Conservation (phyloP, 352 stramenopile species). For the Hyaloperonospora brassicae region DNA sequence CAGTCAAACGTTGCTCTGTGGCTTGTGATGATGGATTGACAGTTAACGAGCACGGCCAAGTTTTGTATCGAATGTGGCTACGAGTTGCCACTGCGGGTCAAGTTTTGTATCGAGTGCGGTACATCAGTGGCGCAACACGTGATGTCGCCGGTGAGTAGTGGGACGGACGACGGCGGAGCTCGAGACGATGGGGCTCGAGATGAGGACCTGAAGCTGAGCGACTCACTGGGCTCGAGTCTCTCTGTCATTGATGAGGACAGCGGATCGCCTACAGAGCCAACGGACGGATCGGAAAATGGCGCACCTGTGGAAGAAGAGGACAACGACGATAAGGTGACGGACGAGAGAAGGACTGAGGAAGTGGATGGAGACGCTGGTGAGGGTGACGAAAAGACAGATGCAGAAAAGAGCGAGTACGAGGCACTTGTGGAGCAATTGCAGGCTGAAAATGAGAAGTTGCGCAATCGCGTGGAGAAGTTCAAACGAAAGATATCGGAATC, state of each 20-base stretch:
- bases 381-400: conserved; percentile 18
- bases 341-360: conserved; percentile 20
- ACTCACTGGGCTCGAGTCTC: conserved; percentile 38
- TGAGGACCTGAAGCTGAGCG: conserved; percentile 20
- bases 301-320: conserved; percentile 29
- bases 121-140: conserved; percentile 52
- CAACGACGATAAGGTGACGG: conserved; percentile 28
- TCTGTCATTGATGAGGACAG: conserved; percentile 72
- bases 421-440: conserved; percentile 46
- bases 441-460: conserved; percentile 72
- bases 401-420: conserved; percentile 27
- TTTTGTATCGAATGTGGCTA: conserved; percentile 84
- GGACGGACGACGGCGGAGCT: conserved; percentile 16
- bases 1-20: not conserved
- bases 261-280: conserved; percentile 42
- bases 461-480: conserved; percentile 62
- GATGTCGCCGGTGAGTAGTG: conserved; percentile 36
- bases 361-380: conserved; percentile 24
- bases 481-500: conserved; percentile 56
- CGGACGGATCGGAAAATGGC: conserved; percentile 55
- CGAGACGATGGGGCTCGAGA: too few species aligned
- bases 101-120: conserved; percentile 84
- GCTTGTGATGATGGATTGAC: conserved; percentile 10
- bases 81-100: conserved; percentile 63
- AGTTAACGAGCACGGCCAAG: conserved; percentile 61